Percentiles rank a stretch among this genome's conserved stretches.
Conservation (phyloP, 495 filamentous ascomycete genomes). For the Penicillium flavigenum region DNA sequence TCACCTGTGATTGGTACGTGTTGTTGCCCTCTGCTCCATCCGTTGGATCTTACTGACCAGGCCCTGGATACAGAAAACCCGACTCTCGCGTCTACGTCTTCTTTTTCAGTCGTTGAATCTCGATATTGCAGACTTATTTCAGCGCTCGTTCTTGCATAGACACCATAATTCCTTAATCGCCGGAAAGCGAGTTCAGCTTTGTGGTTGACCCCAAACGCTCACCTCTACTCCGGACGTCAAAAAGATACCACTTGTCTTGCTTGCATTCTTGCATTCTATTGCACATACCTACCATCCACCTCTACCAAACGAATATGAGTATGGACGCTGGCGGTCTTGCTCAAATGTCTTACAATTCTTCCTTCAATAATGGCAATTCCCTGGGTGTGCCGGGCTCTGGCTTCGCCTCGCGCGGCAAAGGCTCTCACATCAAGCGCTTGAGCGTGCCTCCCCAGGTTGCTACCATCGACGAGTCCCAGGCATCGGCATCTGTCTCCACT, state of each 20-base stretch:
- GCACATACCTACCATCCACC: constrained; percentile 38
- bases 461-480: constrained; percentile 64
- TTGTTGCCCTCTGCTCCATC: background rate
- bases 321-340: constrained; percentile 99
- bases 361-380: constrained; percentile 60
- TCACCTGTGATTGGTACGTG: constrained; percentile 27
- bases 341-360: constrained; percentile 94
- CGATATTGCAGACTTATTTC: constrained; percentile 18
- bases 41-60: constrained; percentile 15
- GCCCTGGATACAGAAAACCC: constrained; percentile 19
- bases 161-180: constrained; percentile 43
- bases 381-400: constrained; percentile 73
- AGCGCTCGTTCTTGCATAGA: constrained; percentile 22
- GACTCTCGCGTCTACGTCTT: constrained; percentile 16
- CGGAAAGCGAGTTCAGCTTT: constrained; percentile 27
- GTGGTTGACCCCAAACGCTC: constrained; percentile 37
- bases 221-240: constrained; percentile 15
- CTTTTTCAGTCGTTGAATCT: constrained; percentile 15
- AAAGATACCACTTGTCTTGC: constrained; percentile 23
- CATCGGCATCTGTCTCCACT: constrained; percentile 57
- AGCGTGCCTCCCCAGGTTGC: constrained; percentile 61
- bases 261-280: constrained; percentile 25
- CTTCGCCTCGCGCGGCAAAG: constrained; percentile 80
- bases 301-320: constrained; percentile 55
- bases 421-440: constrained; percentile 81